Conservation (phyloP, 345 rosid genomes). For the Excoecaria cochinchinensis region DNA sequence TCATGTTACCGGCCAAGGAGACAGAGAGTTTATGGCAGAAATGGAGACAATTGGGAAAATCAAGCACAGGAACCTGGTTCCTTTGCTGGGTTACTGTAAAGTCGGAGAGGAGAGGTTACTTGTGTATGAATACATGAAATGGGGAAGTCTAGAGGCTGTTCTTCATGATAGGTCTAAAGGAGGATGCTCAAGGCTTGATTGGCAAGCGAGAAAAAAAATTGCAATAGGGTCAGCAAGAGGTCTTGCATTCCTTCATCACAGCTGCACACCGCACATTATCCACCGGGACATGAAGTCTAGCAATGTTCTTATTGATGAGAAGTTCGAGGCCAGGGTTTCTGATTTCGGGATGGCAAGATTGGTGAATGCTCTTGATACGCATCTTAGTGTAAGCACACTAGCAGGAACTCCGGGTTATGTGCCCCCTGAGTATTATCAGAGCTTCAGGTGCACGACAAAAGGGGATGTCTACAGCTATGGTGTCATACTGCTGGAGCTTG, state of each 20-base stretch:
- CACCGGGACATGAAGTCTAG: constrained; percentile 99
- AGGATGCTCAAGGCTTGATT: constrained; percentile 57
- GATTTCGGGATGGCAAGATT: constrained; percentile 98
- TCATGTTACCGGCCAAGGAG: constrained; percentile 88
- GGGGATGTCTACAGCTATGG: constrained; percentile 98
- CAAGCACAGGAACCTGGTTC: constrained; percentile 93
- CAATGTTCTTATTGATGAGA: constrained; percentile 87
- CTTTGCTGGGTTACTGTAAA: constrained; percentile 89
- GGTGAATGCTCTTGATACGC: constrained; percentile 88
- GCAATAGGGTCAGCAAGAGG: constrained; percentile 95
- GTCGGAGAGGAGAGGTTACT: constrained; percentile 96
- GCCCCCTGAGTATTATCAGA: constrained; percentile 95
- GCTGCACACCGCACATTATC: constrained; percentile 96
- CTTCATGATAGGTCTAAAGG: constrained; percentile 67
- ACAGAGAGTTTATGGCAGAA: constrained; percentile 98
- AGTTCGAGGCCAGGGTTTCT: constrained; percentile 88
- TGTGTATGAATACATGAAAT: constrained; percentile 95
- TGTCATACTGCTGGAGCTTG: constrained; percentile 87
- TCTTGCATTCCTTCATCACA: constrained; percentile 94
- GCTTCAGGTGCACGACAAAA: constrained; percentile 91
- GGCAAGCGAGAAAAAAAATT: constrained; percentile 84
- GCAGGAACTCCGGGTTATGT: constrained; percentile 99
- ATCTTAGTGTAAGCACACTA: constrained; percentile 94
- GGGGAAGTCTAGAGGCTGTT: constrained; percentile 92
- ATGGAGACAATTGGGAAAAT: constrained; percentile 99